phyloP scores from a whole-genome alignment of 1,284 basidiomycete genomes.

The Coriolopsis trogii region DNA sequence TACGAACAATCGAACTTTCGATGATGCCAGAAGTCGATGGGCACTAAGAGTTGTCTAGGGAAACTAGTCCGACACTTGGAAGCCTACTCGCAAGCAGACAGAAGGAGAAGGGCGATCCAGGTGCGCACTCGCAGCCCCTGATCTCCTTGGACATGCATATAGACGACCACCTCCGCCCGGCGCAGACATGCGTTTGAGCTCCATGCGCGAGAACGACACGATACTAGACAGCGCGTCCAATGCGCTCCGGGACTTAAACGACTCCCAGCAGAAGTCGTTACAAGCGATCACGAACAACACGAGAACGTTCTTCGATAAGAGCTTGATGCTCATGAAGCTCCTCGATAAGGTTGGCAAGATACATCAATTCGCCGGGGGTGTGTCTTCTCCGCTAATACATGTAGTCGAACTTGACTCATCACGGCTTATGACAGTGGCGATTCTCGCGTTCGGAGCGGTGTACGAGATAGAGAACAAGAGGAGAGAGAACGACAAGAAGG shows the following conservation, averaged over 20 bases:
- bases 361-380: constrained; percentile 30
- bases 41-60: constrained; percentile 1
- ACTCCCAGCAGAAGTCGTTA: neutral
- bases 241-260: neutral
- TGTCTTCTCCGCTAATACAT: no score
- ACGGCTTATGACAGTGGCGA: constrained; percentile 36
- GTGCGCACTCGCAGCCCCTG: neutral
- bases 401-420: neutral
- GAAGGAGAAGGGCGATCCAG: constrained; percentile 2
- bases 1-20: neutral
- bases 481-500: constrained; percentile 31
- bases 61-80: neutral
- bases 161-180: no score
- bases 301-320: constrained; percentile 9
- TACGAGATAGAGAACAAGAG: constrained; percentile 44
- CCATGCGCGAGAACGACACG: neutral
- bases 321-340: constrained; percentile 23
- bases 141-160: neutral
- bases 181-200: constrained; percentile 5
- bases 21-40: neutral
- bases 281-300: constrained; percentile 4
- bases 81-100: neutral
- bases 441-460: constrained; percentile 46
- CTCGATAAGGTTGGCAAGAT: constrained; percentile 30
- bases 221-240: constrained; percentile 1